Base-by-base conservation (phyloP, 108 stramenopile species). In the Nitzschia palea region DNA sequence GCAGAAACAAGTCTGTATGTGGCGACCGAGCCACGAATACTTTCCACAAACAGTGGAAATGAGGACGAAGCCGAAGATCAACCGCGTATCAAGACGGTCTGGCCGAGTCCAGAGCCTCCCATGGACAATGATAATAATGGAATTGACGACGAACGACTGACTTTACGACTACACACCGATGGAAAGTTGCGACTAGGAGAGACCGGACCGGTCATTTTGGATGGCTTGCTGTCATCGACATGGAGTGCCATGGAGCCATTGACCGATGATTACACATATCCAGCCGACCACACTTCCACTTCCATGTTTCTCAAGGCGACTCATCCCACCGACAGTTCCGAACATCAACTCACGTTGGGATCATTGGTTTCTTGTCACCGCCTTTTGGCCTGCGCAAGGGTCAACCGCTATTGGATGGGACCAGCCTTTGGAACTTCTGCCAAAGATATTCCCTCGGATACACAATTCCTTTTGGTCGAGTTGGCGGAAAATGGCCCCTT, bases 331-430 rank as follows among this genome's bases (percentile, higher is more conserved):
- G 17, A 37, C 12, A 9, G 18, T 3, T 37, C 58, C 18, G 34
- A 10, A 37, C 58, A 59, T 20, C 35, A 59, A 59, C 58, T 59
- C 5, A 37, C 58, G 33, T 22, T 59, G 3, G 58, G 58, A 3
- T 22, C 29, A n/a, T 37, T 59, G 36, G 58, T 40, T 8, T 59
- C 58, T 3, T 59, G 58, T 20, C 56, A 70, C 37, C 68, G 67
- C 50, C 61, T 73, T 26, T 42, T 83, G 60, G 68, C 73, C 1
- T 56, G 66, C 26, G 45, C 78, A 22, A 54, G 80, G 31, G 33
- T 67, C 18, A 80, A 63, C 14, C 63, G 80, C 2, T 80, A 80
- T 47, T 80, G 80, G 80, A 80, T 80, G 80, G 80, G 74, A 14
- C 80, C 74, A 0, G 50, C 56, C 10, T 72, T 73, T 68, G 74